These are phyloP conservation scores for Nematocida sp. DNA, from an alignment of 371 early-diverging fungal species.

Conservation along the genomic window DNA sequence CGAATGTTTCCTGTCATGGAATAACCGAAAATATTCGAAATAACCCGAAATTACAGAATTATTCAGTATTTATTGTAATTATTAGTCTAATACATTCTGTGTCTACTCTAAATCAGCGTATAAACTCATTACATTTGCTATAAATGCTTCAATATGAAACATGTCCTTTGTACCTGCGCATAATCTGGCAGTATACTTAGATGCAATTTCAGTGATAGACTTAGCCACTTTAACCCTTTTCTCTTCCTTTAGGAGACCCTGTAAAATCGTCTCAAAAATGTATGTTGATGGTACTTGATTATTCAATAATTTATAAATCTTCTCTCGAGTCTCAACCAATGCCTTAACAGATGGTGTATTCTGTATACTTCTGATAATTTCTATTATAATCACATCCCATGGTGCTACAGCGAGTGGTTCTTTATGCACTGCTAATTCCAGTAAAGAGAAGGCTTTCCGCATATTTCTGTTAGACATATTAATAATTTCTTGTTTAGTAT, in stretches of 20 bases:
- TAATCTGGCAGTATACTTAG: slow-evolving; percentile 73
- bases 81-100: no score
- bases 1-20: neutral
- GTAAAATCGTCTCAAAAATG: neutral
- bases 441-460: slow-evolving; percentile 79
- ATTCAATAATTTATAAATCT: neutral
- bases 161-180: slow-evolving; percentile 82
- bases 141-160: slow-evolving; percentile 94
- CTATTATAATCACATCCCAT: slow-evolving; percentile 27
- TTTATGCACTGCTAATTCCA: slow-evolving; percentile 67
- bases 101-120: neutral
- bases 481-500: slow-evolving; percentile 71
- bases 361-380: neutral
- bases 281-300: neutral
- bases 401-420: neutral
- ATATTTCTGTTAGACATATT: slow-evolving; percentile 78
- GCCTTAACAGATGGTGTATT: neutral
- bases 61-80: no score
- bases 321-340: neutral
- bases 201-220: slow-evolving; percentile 58
- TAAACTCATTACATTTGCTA: slow-evolving; percentile 71
- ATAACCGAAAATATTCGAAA: no score
- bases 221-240: slow-evolving; percentile 14
- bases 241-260: slow-evolving; percentile 74
- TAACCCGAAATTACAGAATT: no score